Evolutionary conservation across 2,329 filamentous ascomycete species (phyloP).

Genomic region (Cordyceps farinosa): DNA sequence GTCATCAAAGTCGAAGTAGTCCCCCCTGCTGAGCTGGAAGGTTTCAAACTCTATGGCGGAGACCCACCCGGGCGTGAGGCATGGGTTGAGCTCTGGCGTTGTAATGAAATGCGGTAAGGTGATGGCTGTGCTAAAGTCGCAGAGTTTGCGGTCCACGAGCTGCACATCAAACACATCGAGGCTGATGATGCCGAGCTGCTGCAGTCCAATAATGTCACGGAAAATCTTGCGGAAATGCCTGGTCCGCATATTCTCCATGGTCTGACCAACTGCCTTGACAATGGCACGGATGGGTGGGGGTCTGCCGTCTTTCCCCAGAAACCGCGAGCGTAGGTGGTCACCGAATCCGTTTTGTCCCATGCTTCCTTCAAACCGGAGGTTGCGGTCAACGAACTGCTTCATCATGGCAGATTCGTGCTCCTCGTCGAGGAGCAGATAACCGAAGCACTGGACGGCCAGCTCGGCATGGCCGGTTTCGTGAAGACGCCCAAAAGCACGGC

Average conservation of each 20-base stretch:
- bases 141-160: slow-evolving; percentile 23
- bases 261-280: neutral
- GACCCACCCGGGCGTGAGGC: neutral
- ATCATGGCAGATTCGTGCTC: slow-evolving; percentile 19
- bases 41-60: neutral
- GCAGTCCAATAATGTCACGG: neutral
- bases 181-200: neutral
- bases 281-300: neutral
- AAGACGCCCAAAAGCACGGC: slow-evolving; percentile 27
- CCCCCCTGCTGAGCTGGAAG: neutral
- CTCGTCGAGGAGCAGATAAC: slow-evolving; percentile 26
- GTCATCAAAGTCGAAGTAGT: neutral
- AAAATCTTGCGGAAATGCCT: neutral
- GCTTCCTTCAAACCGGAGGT: neutral
- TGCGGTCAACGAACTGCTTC: slow-evolving; percentile 10
- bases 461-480: slow-evolving; percentile 25
- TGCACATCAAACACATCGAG: slow-evolving; percentile 20
- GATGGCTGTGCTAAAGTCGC: slow-evolving; percentile 26
- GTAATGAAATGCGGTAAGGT: slow-evolving; percentile 26
- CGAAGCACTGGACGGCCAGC: slow-evolving; percentile 23
- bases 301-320: neutral
- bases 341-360: no score
- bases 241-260: neutral
- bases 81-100: neutral
- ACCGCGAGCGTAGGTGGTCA: neutral